phyloP scores from a whole-genome alignment of 176 grass and related monocot genomes.

The Carex littledalei region DNA sequence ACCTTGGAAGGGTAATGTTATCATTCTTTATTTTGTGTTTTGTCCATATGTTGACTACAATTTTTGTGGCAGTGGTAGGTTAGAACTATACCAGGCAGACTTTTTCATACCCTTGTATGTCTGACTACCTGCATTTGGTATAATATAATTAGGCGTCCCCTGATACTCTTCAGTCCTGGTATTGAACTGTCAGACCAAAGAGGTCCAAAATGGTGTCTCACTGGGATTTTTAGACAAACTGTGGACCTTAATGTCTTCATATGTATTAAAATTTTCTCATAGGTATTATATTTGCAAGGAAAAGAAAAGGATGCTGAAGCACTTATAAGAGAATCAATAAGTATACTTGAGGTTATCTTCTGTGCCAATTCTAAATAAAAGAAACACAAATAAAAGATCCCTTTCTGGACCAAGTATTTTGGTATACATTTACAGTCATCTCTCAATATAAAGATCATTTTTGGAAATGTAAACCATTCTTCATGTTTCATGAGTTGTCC shows the following conservation, averaged over 20 bases:
- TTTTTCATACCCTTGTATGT: background rate
- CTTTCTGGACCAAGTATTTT: background rate
- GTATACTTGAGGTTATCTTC: slow-evolving; percentile 68
- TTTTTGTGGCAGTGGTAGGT: background rate
- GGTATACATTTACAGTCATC: background rate
- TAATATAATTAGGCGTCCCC: background rate
- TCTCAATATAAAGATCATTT: background rate
- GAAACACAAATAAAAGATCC: background rate
- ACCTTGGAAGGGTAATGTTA: slow-evolving; percentile 67
- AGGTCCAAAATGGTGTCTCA: background rate
- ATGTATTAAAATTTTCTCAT: slow-evolving; percentile 18
- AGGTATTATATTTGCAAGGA: slow-evolving; percentile 68
- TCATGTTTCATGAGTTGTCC: background rate
- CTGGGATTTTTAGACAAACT: background rate
- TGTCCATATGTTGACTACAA: slow-evolving; percentile 1
- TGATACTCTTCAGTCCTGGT: background rate
- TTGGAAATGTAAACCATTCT: background rate
- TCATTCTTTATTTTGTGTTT: slow-evolving; percentile 21
- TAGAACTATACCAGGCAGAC: background rate
- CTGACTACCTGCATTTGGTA: background rate
- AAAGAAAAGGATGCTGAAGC: slow-evolving; percentile 65
- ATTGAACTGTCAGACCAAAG: background rate
- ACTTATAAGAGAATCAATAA: slow-evolving; percentile 79
- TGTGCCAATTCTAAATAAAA: slow-evolving; percentile 5
- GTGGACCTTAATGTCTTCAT: background rate